Percentiles rank a stretch among this genome's conserved stretches.
Conservation (phyloP, 768 basidiomycete genomes). For the Dioszegia aurantiaca region DNA sequence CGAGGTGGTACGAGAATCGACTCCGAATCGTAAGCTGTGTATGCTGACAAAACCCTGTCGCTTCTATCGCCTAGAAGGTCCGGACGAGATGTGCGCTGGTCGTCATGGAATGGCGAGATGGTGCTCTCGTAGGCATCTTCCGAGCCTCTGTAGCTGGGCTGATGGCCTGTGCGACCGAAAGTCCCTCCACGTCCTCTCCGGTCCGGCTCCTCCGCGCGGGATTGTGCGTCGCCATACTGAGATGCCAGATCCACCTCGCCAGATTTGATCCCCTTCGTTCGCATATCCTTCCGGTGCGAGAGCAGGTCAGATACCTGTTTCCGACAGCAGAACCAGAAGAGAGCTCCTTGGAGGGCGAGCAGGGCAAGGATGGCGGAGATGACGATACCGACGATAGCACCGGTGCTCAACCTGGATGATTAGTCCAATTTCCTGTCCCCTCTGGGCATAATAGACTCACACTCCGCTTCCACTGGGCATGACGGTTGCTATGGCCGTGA, state of each 20-base stretch:
- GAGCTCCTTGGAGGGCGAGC: constrained; percentile 28
- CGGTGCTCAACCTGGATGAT: constrained; percentile 27
- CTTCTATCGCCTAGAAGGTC: neutral
- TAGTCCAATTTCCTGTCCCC: neutral
- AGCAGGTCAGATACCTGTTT: constrained; percentile 31
- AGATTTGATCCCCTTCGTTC: constrained; percentile 25
- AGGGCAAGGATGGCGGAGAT: constrained; percentile 31
- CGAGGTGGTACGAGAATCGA: constrained; percentile 19
- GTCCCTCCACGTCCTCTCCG: neutral
- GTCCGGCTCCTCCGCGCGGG: neutral
- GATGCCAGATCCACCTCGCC: constrained; percentile 40
- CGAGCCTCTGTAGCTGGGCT: neutral
- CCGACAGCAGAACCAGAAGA: constrained; percentile 47
- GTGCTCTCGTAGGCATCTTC: constrained; percentile 17
- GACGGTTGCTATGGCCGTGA: constrained; percentile 36
- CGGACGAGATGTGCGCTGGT: neutral
- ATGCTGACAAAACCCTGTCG: neutral
- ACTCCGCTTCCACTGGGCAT: constrained; percentile 26
- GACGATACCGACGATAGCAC: constrained; percentile 42
- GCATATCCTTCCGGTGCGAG: constrained; percentile 35
- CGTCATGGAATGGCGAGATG: constrained; percentile 32
- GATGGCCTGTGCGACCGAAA: neutral
- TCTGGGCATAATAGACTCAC: constrained; percentile 15
- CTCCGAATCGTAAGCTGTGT: constrained; percentile 11
- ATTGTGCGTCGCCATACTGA: constrained; percentile 1